Base-by-base conservation (phyloP, 352 stramenopile species). In the Phytophthora crassamura region DNA sequence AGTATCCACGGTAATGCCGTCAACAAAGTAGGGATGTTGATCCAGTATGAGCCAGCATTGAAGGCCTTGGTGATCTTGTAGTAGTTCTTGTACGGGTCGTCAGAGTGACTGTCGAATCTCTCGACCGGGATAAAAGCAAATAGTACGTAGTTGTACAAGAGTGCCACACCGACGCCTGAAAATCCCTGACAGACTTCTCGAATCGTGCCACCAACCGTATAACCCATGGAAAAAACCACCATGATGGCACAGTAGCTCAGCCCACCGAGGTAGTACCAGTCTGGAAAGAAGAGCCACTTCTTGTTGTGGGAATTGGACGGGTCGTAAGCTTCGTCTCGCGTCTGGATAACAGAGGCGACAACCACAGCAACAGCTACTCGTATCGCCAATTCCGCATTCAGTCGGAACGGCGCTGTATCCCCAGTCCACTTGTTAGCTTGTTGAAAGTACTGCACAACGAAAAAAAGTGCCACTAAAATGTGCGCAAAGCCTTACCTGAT, bases 221-320 rank as follows among this genome's bases (percentile, higher is more conserved):
- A 83, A n/a, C 75, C 70, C 38, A 82, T 78, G 16, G 81, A 87
- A 50, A 92, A 92, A 9, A 92, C 84, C 15, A 88, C 81, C 41
- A 83, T 82, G 18, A 87, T 78, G 1, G 84, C 81, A 38, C 83
- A 89, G 70, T 93, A 93, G 48, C n/a, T n/a, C n/a, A n/a, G n/a
- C n/a, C n/a, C n/a, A n/a, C n/a, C n/a, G n/a, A n/a, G n/a, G n/a
- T n/a, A n/a, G n/a, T n/a, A n/a, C n/a, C n/a, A 88, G 28, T 78
- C 50, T 15, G 82, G 80, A 32, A 91, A 91, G 34, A 91, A 70
- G 8, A 75, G 36, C 82, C 82, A 91, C 20, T 78, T 74, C 57
- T 88, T 86, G 8, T 65, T 52, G 35, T 84, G 46, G 3, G 55
- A 18, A 10, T 42, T 45, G 34, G 41, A 35, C 1, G 74, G 58